These are phyloP conservation scores for Aspergillus terreus DNA, from an alignment of 2,329 filamentous ascomycete species.

Conservation along the genomic window DNA sequence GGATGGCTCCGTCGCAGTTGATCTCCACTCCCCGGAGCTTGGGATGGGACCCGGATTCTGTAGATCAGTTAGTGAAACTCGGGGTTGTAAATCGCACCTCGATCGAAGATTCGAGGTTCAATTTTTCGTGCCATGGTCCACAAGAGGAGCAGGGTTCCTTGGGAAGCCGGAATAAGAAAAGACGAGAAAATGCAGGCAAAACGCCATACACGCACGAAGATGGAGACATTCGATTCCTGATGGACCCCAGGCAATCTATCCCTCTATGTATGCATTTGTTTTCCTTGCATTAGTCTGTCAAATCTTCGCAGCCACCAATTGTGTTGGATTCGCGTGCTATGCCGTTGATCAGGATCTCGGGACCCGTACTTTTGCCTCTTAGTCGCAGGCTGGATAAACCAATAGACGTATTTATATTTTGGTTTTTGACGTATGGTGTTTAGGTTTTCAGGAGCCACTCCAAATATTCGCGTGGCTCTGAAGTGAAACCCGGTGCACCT, in stretches of 20 bases:
- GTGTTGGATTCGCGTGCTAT: constrained; percentile 10
- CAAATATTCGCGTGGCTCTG: not conserved
- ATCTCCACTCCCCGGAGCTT: not conserved
- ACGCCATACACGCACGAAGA: constrained; percentile 8
- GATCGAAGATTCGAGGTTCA: not conserved
- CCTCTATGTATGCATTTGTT: constrained; percentile 20
- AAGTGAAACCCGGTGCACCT: not conserved
- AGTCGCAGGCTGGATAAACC: not conserved
- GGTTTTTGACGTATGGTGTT: constrained; percentile 12
- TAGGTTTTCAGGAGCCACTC: constrained; percentile 7
- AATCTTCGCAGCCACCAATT: constrained; percentile 16
- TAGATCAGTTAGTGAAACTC: not conserved
- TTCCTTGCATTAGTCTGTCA: constrained; percentile 22
- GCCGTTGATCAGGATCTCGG: constrained; percentile 5
- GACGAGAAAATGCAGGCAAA: not conserved
- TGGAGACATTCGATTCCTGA: constrained; percentile 10
- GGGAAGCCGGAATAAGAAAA: not conserved
- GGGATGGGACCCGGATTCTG: not conserved
- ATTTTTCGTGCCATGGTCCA: not conserved
- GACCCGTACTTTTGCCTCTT: constrained; percentile 16
- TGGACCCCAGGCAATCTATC: constrained; percentile 9
- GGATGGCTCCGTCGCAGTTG: not conserved
- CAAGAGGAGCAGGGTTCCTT: not conserved
- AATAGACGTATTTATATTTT: constrained; percentile 6
- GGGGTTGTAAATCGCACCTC: not conserved